phyloP scores from a whole-genome alignment of 768 basidiomycete genomes.

The Lactifluus hygrophoroides region DNA sequence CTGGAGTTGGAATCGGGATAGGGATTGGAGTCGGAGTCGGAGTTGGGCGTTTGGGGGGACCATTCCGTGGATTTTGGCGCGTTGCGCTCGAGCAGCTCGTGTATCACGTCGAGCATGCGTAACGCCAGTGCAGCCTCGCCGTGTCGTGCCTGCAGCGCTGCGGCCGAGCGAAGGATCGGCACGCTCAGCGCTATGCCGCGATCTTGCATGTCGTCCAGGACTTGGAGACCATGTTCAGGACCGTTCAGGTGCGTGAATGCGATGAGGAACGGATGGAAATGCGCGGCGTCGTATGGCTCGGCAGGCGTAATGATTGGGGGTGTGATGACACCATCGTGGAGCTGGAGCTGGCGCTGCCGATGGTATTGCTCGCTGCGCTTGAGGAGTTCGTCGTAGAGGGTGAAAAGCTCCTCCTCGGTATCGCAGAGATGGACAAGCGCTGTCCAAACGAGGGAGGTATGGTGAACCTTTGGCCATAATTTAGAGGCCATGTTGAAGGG shows the following conservation, averaged over 20 bases:
- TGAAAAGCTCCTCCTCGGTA: slow-evolving; percentile 23
- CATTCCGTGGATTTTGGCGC: too few relatives aligned
- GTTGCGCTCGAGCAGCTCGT: neutral
- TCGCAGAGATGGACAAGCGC: slow-evolving; percentile 25
- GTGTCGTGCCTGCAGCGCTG: slow-evolving; percentile 35
- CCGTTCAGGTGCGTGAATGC: slow-evolving; percentile 30
- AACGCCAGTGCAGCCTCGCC: slow-evolving; percentile 33
- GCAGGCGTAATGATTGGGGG: neutral
- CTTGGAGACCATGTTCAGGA: slow-evolving; percentile 28
- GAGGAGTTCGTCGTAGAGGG: slow-evolving; percentile 40
- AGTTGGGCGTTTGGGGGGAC: too few relatives aligned
- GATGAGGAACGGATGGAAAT: slow-evolving; percentile 49
- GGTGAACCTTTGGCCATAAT: slow-evolving; percentile 29
- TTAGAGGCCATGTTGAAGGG: slow-evolving; percentile 17
- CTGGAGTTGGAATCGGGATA: too few relatives aligned
- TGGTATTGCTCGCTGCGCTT: neutral
- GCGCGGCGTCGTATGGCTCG: slow-evolving; percentile 26
- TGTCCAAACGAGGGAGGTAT: slow-evolving; percentile 32
- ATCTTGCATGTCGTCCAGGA: slow-evolving; percentile 46
- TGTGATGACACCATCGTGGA: neutral
- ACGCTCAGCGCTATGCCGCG: slow-evolving; percentile 38
- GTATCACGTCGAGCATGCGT: slow-evolving; percentile 28
- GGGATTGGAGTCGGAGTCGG: too few relatives aligned
- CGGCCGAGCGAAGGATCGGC: slow-evolving; percentile 44
- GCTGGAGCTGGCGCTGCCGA: too few relatives aligned